phyloP scores from a whole-genome alignment of 106 monocot species.

The Ottelia alismoides region DNA sequence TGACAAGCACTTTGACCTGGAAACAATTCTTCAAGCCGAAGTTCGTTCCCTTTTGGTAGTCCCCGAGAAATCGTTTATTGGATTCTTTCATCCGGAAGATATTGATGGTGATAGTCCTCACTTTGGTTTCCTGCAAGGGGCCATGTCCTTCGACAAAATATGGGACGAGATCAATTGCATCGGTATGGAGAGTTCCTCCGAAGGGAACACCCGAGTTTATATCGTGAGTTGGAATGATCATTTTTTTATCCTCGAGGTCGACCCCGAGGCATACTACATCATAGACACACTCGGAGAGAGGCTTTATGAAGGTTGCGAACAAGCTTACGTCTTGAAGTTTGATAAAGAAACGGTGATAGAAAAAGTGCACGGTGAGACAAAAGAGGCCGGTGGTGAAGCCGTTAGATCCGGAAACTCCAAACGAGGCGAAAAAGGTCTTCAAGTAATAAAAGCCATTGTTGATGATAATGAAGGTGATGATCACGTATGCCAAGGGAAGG shows the following conservation, averaged over 20 bases:
- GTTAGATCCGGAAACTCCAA: no score
- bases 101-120: slow-evolving; percentile 8
- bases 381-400: background rate
- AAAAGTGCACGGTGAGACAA: background rate
- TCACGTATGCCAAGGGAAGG: slow-evolving; percentile 40
- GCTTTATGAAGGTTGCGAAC: slow-evolving; percentile 44
- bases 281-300: slow-evolving; percentile 67
- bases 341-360: slow-evolving; percentile 7
- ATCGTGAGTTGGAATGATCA: slow-evolving; percentile 73
- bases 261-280: slow-evolving; percentile 29
- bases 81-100: slow-evolving; percentile 35
- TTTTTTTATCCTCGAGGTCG: slow-evolving; percentile 53
- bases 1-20: slow-evolving; percentile 63
- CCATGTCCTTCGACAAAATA: slow-evolving; percentile 47
- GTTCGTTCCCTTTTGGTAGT: slow-evolving; percentile 22
- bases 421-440: background rate
- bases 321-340: slow-evolving; percentile 62
- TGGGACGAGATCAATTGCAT: slow-evolving; percentile 43
- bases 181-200: no score
- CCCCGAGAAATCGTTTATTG: slow-evolving; percentile 25
- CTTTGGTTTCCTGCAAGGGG: slow-evolving; percentile 23
- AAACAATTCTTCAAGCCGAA: slow-evolving; percentile 37
- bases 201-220: no score
- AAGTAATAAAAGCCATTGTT: slow-evolving; percentile 2
- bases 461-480: background rate